Conservation (phyloP, 2,329 filamentous ascomycete genomes). For the Geosmithia morbida region DNA sequence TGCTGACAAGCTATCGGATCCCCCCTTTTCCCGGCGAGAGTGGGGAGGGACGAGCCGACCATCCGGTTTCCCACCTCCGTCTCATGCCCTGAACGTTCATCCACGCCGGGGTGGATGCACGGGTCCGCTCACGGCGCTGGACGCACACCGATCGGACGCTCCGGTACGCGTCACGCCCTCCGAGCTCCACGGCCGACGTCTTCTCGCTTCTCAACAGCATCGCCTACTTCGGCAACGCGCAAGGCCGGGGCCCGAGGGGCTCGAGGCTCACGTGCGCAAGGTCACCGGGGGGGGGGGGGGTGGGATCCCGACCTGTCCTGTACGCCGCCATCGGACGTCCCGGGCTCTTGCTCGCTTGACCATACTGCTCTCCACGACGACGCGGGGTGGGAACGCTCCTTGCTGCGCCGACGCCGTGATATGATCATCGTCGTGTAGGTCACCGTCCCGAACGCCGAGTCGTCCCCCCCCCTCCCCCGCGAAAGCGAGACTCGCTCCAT, state of each 20-base stretch:
- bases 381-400: no score
- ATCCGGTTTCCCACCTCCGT: no score
- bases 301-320: no score
- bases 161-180: slow-evolving; percentile 55
- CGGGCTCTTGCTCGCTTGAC: slow-evolving; percentile 51
- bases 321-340: slow-evolving; percentile 49
- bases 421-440: slow-evolving; percentile 52
- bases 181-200: slow-evolving; percentile 49
- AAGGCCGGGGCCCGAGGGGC: no score
- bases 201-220: slow-evolving; percentile 53
- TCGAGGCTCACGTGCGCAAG: no score
- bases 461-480: no score
- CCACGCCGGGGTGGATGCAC: slow-evolving; percentile 51
- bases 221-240: slow-evolving; percentile 56
- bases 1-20: no score
- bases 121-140: slow-evolving; percentile 48
- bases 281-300: no score
- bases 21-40: no score
- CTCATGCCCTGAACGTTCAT: slow-evolving; percentile 57
- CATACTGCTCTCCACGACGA: slow-evolving; percentile 45
- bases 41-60: no score
- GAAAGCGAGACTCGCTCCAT: no score
- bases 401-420: no score
- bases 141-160: slow-evolving; percentile 58
- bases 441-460: slow-evolving; percentile 44